These are phyloP conservation scores for Curvularia eragrostidis DNA, from an alignment of 2,329 filamentous ascomycete species.

Conservation along the genomic window DNA sequence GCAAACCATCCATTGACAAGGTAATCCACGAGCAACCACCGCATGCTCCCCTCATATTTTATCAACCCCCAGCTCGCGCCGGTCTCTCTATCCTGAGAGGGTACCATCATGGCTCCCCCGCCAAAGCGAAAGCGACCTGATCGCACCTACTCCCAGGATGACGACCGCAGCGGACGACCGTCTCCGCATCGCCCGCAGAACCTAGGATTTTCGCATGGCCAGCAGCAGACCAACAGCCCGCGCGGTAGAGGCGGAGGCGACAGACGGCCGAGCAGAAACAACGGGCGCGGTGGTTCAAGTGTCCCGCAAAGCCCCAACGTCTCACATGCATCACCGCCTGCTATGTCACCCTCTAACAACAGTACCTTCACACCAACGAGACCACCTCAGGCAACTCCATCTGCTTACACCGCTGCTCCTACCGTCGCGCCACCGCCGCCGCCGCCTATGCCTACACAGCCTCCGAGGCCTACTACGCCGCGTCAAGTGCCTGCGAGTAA, in stretches of 20 bases:
- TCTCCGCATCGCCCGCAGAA: constrained; percentile 61
- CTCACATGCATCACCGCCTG: constrained; percentile 39
- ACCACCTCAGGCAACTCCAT: constrained; percentile 28
- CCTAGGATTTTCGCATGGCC: constrained; percentile 60
- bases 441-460: constrained; percentile 46
- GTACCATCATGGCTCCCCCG: constrained; percentile 57
- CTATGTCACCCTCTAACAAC: constrained; percentile 41
- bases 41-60: constrained; percentile 39
- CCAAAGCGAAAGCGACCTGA: constrained; percentile 65
- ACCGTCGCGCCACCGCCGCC: background rate
- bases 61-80: constrained; percentile 29
- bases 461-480: constrained; percentile 17
- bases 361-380: constrained; percentile 23
- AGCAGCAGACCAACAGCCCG: constrained; percentile 36
- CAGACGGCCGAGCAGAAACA: constrained; percentile 38
- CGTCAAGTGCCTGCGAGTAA: constrained; percentile 66
- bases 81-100: constrained; percentile 38
- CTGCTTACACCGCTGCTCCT: constrained; percentile 13
- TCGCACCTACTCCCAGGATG: constrained; percentile 53
- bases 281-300: constrained; percentile 38
- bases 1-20: constrained; percentile 6
- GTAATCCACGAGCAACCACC: constrained; percentile 23
- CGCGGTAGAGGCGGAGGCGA: constrained; percentile 39
- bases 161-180: constrained; percentile 51
- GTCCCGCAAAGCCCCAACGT: constrained; percentile 41